Conservation (phyloP, 1,139 yeast species). For the Pichia sp. region DNA sequence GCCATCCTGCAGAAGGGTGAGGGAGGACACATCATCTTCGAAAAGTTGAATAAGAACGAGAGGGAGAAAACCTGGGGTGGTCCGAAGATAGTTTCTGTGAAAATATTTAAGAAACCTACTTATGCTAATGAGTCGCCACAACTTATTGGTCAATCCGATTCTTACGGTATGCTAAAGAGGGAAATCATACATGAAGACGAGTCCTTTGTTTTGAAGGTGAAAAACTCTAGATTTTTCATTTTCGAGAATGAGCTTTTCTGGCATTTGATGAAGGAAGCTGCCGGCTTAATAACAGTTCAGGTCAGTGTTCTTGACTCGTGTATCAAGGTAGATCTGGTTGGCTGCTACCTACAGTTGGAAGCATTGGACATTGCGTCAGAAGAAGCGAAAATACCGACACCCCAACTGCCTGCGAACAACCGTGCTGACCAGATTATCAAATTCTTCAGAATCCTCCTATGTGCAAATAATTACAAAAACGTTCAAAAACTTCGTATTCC, state of each 20-base stretch:
- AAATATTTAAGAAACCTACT: slow-evolving; percentile 32
- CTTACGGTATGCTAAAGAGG: slow-evolving; percentile 5
- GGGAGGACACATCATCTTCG: slow-evolving; percentile 29
- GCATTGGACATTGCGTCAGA: slow-evolving; percentile 5
- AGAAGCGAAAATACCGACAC: slow-evolving; percentile 6
- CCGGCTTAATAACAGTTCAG: slow-evolving; percentile 63
- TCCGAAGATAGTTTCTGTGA: slow-evolving; percentile 45
- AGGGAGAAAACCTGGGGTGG: slow-evolving; percentile 32
- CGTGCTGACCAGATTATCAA: slow-evolving; percentile 51
- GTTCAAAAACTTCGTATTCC: slow-evolving; percentile 44
- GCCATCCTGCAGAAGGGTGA: slow-evolving; percentile 52
- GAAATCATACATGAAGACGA: slow-evolving; percentile 10
- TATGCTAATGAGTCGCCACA: slow-evolving; percentile 4
- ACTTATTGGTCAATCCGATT: slow-evolving; percentile 16
- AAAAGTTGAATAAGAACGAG: slow-evolving; percentile 24
- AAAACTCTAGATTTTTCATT: slow-evolving; percentile 60
- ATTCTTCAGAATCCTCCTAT: slow-evolving; percentile 55
- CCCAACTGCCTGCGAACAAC: slow-evolving; percentile 25
- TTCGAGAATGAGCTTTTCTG: slow-evolving; percentile 82
- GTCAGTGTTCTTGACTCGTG: slow-evolving; percentile 64
- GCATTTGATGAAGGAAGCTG: slow-evolving; percentile 73
- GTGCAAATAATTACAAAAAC: slow-evolving; percentile 54
- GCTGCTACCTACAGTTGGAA: slow-evolving; percentile 62
- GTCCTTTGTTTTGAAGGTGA: slow-evolving; percentile 37
- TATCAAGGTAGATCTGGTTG: slow-evolving; percentile 57